A percentile compares a stretch with the other conserved stretches of the same genome.
These are phyloP conservation scores for Remersonia thermophila DNA, from an alignment of 2,329 filamentous ascomycete species.

Conservation along the genomic window DNA sequence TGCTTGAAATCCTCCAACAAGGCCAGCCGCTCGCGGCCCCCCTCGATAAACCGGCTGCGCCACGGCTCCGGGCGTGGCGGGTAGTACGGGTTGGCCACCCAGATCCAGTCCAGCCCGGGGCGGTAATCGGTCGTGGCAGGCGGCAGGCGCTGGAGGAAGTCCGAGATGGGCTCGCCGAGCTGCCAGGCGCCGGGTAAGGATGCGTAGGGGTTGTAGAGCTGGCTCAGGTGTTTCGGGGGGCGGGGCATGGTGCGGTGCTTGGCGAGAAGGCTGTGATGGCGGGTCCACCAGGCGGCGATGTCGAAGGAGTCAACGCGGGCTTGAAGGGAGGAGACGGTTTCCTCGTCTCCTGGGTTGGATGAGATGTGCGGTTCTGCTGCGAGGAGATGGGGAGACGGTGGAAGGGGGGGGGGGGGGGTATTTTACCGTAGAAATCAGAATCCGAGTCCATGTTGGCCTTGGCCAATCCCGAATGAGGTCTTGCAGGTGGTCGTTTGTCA, in stretches of 20 bases:
- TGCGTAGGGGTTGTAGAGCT: conserved; percentile 47
- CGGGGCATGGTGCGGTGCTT: conserved; percentile 1
- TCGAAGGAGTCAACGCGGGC: conserved; percentile 39
- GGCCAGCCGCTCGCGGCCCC: conserved; percentile 38
- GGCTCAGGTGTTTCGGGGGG: conserved; percentile 1
- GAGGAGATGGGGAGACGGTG: neutral
- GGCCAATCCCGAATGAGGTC: too few species aligned
- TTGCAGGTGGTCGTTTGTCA: neutral
- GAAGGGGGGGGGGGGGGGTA: neutral
- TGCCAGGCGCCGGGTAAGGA: conserved; percentile 46
- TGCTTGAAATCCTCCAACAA: conserved; percentile 31
- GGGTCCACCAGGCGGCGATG: conserved; percentile 35
- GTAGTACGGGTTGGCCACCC: conserved; percentile 52
- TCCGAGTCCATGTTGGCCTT: conserved; percentile 29
- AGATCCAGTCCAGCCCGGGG: conserved; percentile 54
- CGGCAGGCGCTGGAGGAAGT: conserved; percentile 55
- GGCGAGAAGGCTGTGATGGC: conserved; percentile 8
- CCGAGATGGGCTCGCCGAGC: conserved; percentile 19
- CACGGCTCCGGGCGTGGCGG: conserved; percentile 22
- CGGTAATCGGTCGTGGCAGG: conserved; percentile 46
- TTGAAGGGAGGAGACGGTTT: conserved; percentile 35
- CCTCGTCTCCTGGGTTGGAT: conserved; percentile 41
- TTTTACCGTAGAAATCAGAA: conserved; percentile 48
- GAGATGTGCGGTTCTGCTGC: too few species aligned
- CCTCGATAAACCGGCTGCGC: conserved; percentile 36